Evolutionary conservation across 2,329 filamentous ascomycete genomes (phyloP), one percentile per base, ranked within the genome.

Genomic region (Paracorniculantispora psalliotae): DNA sequence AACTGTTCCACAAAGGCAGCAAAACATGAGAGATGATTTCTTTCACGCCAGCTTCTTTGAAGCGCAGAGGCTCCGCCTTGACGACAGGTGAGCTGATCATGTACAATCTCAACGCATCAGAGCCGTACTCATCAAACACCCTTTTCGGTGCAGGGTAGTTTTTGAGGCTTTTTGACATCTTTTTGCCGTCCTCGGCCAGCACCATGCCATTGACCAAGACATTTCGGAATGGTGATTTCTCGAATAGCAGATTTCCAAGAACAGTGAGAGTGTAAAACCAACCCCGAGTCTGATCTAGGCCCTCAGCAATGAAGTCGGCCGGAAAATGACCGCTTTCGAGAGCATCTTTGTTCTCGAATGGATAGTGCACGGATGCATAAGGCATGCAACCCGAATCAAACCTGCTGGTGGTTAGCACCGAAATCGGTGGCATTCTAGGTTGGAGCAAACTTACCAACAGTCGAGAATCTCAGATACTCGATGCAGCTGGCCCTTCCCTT

Each of bases 391-490:
- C 92, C 46, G 91, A 96, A 73, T 97, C 92, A 63, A 96, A 96
- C 39, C 47, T 51, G 33, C 9, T 3, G 3, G 23, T 21, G n/a
- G 13, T 57, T 37, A 50, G 46, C 28, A 15, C 17, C 23, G 25
- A 10, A 2, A 8, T n/a, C n/a, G n/a, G n/a, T 19, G 1, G 6
- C 26, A 2, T 25, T 17, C 7, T 25, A 7, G 17, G 46, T 23
- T 13, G 9, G 15, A 15, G 2, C n/a, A 46, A 12, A 35, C 53
- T 28, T 41, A 57, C 92, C 92, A 97, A 71, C 92, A 96, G 75
- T 97, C 92, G 67, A 97, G 96, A 6, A 96, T 91, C 71, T 96
- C 92, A 54, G 91, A 87, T 9, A 93, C 82, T 65, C 92, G 87
- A 67, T 82, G 87, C 63, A 97, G 77, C n/a, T 81, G 80, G 19